These are phyloP conservation scores for Apiospora phragmitis DNA, from an alignment of 2,329 filamentous ascomycete species.

Conservation along the genomic window DNA sequence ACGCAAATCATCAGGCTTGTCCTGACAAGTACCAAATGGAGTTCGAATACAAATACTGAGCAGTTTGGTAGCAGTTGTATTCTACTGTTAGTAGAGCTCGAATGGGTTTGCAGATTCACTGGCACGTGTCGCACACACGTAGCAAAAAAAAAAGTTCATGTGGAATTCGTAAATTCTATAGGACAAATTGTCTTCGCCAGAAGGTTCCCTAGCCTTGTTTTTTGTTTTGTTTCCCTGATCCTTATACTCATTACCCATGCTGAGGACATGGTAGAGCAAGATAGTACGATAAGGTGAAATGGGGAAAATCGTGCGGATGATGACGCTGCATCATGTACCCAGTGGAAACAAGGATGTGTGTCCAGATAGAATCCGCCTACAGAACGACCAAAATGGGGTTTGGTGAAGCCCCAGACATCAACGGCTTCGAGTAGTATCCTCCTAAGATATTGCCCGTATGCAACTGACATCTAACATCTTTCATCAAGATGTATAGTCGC, in stretches of 20 bases:
- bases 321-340: constrained; percentile 36
- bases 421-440: constrained; percentile 28
- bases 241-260: constrained; percentile 24
- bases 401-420: constrained; percentile 23
- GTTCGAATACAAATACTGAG: too few relatives aligned
- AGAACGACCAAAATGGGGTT: constrained; percentile 42
- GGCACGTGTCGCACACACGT: not conserved
- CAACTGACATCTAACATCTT: constrained; percentile 15
- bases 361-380: constrained; percentile 45
- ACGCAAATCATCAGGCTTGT: not conserved
- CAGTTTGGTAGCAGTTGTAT: too few relatives aligned
- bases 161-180: constrained; percentile 32
- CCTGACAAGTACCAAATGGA: too few relatives aligned
- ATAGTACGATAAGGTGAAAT: constrained; percentile 35
- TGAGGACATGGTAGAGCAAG: constrained; percentile 35
- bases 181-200: constrained; percentile 34
- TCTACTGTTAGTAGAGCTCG: not conserved
- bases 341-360: constrained; percentile 41
- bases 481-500: constrained; percentile 12
- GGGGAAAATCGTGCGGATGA: constrained; percentile 32
- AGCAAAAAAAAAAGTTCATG: constrained; percentile 5
- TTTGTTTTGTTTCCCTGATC: constrained; percentile 31
- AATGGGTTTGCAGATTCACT: not conserved
- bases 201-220: constrained; percentile 27
- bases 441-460: constrained; percentile 22